Evolutionary conservation across 2,329 filamentous ascomycete genomes (phyloP), one percentile per base, ranked within the genome.

Genomic region (Emydomyces testavorans): DNA sequence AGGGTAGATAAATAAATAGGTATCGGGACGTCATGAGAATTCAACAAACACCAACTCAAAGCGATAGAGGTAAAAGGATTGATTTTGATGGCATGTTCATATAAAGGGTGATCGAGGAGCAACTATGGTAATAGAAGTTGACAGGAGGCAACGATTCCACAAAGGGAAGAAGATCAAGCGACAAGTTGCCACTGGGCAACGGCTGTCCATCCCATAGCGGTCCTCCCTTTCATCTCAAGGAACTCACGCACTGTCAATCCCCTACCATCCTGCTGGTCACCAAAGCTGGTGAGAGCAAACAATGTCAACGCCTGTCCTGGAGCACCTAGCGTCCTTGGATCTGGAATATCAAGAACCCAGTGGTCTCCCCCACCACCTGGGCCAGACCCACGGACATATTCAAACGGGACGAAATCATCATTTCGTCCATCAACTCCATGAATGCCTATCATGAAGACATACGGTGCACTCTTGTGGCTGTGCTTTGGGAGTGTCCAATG

Each of bases 301-400:
- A 92, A 65, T 54, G 73, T 74, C 4, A 90, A 68, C 46, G 74
- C 77, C 65, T 88, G 78, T 0, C 85, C 85, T 0, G 80, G 76
- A 0, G 71, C 71, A 1, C 86, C 86, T 16, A 93, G 67, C 49
- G 81, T 75, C 26, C 70, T 65, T 1, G 78, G 73, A 21, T 74
- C 70, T 3, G 62, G 58, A 2, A 95, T 75, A 64, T 95, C 90
- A 1, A 79, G 66, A 79, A 85, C 94, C 78, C 83, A 93, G 66
- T 82, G 80, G 59, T 76, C 83, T 11, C 83, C 85, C 51, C 90
- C 83, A n/a, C 78, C 83, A 57, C 61, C 61, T 3, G 63, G 56
- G 4, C 59, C 61, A 4, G 62, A 57, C 29, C 65, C 65, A 13
- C 56, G 61, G 29, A 66, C 55, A 49, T 68, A 61, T 42, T 85